Evolutionary conservation across 2,329 filamentous ascomycete genomes (phyloP), one percentile per base, ranked within the genome.

Genomic region (Sporothrix curviconia): DNA sequence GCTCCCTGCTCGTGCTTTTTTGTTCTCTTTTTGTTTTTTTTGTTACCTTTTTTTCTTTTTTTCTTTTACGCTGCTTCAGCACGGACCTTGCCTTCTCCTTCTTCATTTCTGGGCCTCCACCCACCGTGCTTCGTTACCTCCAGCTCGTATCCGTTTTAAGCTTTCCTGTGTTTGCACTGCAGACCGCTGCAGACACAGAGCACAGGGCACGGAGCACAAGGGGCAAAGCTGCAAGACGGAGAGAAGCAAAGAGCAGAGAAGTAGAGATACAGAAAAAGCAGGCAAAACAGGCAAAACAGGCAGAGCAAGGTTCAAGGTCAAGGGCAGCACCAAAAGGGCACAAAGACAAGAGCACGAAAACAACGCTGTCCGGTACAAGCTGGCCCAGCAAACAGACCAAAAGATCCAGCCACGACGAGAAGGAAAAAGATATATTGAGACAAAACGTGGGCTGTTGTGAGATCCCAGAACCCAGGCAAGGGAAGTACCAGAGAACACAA

Each of bases 71-170:
- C n/a, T n/a, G n/a, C 34, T 39, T 8, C 12, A 11, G 3, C 12
- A 5, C 32, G 12, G 11, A 22, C 17, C 17, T 30, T 7, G 9
- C 7, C 4, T 14, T 22, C 15, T 24, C 50, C 5, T 43, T 25
- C n/a, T n/a, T n/a, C n/a, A n/a, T n/a, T n/a, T n/a, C n/a, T n/a
- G n/a, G n/a, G n/a, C n/a, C n/a, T n/a, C n/a, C n/a, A n/a, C n/a
- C n/a, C n/a, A n/a, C 50, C 36, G 51, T 54, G 51, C 36, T 15
- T 12, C 51, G 51, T 54, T 54, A 44, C 51, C 25, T 54, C 37
- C 24, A 44, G 51, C 39, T 46, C 52, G 52, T 55, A 55, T 55
- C 22, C 39, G 15, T 44, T 46, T 37, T 30, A 37, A 46, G 52
- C 30, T 37, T 55, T n/a, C n/a, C 40, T 37, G 30, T 40, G 51